These are phyloP conservation scores for Phytophthora capsici DNA, from an alignment of 352 stramenopile species.

Conservation along the genomic window DNA sequence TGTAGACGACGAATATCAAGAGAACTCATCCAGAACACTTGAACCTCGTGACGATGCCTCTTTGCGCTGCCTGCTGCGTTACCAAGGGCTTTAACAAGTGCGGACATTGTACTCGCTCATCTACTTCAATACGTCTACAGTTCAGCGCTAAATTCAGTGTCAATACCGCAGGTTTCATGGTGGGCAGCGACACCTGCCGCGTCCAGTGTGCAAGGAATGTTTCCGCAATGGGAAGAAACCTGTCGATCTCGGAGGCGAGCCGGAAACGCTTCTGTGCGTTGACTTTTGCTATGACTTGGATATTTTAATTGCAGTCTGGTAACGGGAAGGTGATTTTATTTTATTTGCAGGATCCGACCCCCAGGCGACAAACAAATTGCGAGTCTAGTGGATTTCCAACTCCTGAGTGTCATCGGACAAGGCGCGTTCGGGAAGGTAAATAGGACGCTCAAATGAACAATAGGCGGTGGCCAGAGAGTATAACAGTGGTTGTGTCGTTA, in stretches of 20 bases:
- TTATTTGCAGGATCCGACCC: constrained; percentile 25
- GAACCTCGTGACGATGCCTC: constrained; percentile 54
- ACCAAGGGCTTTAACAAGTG: constrained; percentile 87
- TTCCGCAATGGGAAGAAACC: constrained; percentile 55
- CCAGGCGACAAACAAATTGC: constrained; percentile 49
- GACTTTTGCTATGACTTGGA: neutral
- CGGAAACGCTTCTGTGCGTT: constrained; percentile 36
- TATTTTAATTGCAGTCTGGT: neutral
- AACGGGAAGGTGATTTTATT: neutral
- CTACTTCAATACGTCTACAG: neutral
- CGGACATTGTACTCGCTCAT: neutral
- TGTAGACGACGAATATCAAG: constrained; percentile 17
- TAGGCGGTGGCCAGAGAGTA: neutral
- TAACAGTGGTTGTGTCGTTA: constrained; percentile 19
- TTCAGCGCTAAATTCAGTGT: constrained; percentile 5
- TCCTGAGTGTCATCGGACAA: constrained; percentile 96
- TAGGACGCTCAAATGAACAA: neutral
- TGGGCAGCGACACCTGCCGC: constrained; percentile 50
- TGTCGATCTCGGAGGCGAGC: constrained; percentile 40
- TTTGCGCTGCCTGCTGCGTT: constrained; percentile 73
- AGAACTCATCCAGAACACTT: constrained; percentile 23
- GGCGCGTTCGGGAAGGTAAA: constrained; percentile 76
- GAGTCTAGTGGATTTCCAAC: constrained; percentile 95
- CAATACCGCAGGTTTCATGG: constrained; percentile 63
- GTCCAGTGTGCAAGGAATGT: constrained; percentile 80